These are phyloP conservation scores for Rhizoclosmatium globosum DNA, from an alignment of 192 early-diverging fungal genomes.

Conservation along the genomic window DNA sequence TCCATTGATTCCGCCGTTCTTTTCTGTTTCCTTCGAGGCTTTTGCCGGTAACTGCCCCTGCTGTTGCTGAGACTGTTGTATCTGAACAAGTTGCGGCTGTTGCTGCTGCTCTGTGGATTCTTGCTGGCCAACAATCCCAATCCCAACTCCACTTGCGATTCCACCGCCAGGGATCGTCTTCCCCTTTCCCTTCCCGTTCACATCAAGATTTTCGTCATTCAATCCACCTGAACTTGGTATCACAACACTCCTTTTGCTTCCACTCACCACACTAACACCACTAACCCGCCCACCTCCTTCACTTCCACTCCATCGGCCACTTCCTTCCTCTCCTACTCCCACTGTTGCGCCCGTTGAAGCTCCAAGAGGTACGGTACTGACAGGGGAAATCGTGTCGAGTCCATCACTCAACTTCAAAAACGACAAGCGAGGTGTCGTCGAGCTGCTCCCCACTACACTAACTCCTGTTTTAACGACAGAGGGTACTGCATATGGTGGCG, in stretches of 20 bases:
- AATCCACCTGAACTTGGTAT: not conserved
- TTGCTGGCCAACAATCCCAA: not conserved
- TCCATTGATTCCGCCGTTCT: not conserved
- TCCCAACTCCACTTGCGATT: not conserved
- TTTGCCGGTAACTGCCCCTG: not conserved
- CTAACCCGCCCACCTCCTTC: not conserved
- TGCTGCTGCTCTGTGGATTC: not conserved
- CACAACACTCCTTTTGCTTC: constrained; percentile 1
- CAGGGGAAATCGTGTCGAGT: not conserved
- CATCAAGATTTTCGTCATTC: not conserved
- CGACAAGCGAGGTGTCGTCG: not conserved
- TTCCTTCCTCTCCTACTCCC: not conserved
- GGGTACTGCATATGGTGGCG: not conserved
- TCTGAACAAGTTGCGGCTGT: not conserved
- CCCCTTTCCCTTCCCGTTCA: not conserved
- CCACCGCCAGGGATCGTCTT: not conserved
- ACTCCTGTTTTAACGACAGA: too few species aligned
- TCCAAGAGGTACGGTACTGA: too few species aligned
- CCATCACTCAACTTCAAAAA: not conserved
- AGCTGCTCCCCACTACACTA: too few species aligned
- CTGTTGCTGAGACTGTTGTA: not conserved
- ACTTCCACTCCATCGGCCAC: not conserved
- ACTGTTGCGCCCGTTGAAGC: not conserved
- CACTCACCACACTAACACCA: not conserved
- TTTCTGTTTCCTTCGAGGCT: not conserved